Evolutionary conservation across 1,139 yeast species (phyloP), one percentile per base, ranked within the genome.

Genomic region (Wickerhamiella pararugosa): DNA sequence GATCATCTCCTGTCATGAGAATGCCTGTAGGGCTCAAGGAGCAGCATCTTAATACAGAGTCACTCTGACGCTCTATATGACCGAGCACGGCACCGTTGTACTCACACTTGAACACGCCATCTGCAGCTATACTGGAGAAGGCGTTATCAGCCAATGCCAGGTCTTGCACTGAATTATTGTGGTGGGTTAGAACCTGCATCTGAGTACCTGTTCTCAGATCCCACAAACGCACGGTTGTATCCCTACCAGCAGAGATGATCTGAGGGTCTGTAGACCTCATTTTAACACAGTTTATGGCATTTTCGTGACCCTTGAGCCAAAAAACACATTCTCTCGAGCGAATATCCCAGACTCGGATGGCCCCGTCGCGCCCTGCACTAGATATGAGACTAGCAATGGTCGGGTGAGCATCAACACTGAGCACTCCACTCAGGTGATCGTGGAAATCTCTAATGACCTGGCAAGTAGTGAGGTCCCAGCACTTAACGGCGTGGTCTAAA

Each of bases 401-500:
- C 0, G 97, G 97, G 58, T 87, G 97, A 25, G 86, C 59, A 43
- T 77, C 86, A 42, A 86, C 67, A 1, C 93, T 69, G 55, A 83
- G 86, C 1, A 92, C 83, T 3, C 95, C 94, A 21, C 94, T 83
- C 28, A 84, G 69, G 61, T 90, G 98, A 4, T 98, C 99, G 59
- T 87, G 93, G 58, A 83, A 92, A 53, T 86, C 84, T 44, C 97
- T 66, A 10, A 86, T 74, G 1, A 83, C 77, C 52, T 75, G 74
- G 51, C 90, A 83, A 53, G 78, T 73, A 59, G 90, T 97, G 53
- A 92, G 66, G 63, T 92, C 98, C 96, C 97, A 92, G 61, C 97
- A 87, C 55, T 86, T 75, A n/a, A 86, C 84, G 33, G 86, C 72
- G 58, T 87, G 87, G 61, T 92, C 99, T 57, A 90, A 97, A 32